Percentiles rank a stretch among this genome's conserved stretches.
Evolutionary conservation across 2,329 filamentous ascomycete genomes (phyloP).

Genomic region (Diplocarpon rosae): DNA sequence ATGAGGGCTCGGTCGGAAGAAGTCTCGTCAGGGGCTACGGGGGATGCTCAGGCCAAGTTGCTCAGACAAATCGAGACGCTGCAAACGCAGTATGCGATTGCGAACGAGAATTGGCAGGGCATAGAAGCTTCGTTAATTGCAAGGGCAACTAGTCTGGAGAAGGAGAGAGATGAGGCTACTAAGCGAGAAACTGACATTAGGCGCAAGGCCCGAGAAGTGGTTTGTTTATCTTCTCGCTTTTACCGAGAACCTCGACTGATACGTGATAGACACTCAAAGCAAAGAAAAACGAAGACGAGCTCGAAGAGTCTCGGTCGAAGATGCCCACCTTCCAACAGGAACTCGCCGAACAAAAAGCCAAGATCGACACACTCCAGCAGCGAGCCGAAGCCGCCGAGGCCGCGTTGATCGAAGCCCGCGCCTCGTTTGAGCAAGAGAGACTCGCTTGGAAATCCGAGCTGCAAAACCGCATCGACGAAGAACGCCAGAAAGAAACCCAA

Average conservation of each 20-base stretch:
- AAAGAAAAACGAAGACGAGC: conserved; percentile 60
- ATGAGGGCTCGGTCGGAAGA: conserved; percentile 82
- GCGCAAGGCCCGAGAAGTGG: conserved; percentile 78
- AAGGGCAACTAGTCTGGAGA: conserved; percentile 68
- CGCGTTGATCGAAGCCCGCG: conserved; percentile 46
- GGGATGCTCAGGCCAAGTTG: conserved; percentile 80
- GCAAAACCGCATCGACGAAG: conserved; percentile 51
- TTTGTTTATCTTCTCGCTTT: conserved; percentile 34
- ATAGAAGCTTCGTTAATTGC: conserved; percentile 81
- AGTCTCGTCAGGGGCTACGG: conserved; percentile 67
- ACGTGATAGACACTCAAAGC: conserved; percentile 48
- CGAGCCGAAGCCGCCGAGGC: conserved; percentile 56
- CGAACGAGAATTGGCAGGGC: conserved; percentile 94
- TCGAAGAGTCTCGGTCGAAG: conserved; percentile 57
- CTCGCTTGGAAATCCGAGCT: conserved; percentile 45
- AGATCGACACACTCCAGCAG: conserved; percentile 50
- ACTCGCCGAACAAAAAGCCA: conserved; percentile 45
- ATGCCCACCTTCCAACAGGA: conserved; percentile 56
- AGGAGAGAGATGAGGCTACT: conserved; percentile 77
- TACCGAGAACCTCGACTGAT: conserved; percentile 20
- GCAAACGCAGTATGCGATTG: conserved; percentile 88
- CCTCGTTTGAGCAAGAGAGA: conserved; percentile 47
- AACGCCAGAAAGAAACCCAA: conserved; percentile 39
- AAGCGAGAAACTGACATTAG: conserved; percentile 78
- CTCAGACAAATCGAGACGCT: conserved; percentile 89